phyloP scores from a whole-genome alignment of 257 asterid species.

The Pogostemon cablin region DNA sequence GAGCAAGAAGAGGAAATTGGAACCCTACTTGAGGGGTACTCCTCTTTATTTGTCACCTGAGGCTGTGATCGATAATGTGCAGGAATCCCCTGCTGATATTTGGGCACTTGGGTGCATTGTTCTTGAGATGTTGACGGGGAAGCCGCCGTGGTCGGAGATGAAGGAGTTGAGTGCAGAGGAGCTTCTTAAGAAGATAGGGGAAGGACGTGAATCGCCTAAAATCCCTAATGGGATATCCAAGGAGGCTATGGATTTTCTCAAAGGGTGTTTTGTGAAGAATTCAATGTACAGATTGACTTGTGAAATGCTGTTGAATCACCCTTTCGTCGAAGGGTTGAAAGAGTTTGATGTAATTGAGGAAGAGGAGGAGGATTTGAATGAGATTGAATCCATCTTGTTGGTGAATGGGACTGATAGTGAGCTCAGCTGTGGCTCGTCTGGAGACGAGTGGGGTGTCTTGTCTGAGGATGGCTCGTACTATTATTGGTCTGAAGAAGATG shows the following conservation, averaged over 20 bases:
- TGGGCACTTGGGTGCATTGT: conserved; percentile 94
- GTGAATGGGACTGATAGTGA: conserved; percentile 60
- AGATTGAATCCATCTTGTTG: conserved; percentile 47
- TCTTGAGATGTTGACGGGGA: conserved; percentile 82
- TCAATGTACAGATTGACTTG: conserved; percentile 72
- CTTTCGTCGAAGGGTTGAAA: conserved; percentile 55
- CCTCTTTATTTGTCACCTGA: conserved; percentile 82
- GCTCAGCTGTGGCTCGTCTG: conserved; percentile 30
- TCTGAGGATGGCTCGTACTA: conserved; percentile 47
- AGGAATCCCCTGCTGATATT: conserved; percentile 69
- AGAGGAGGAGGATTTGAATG: conserved; percentile 52
- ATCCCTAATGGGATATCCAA: conserved; percentile 56
- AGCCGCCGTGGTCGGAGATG: conserved; percentile 56
- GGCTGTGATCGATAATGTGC: conserved; percentile 64
- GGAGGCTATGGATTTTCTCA: conserved; percentile 71
- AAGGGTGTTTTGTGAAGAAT: conserved; percentile 85
- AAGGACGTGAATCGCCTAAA: conserved; percentile 57
- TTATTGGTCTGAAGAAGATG: conserved; percentile 61
- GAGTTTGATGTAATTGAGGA: conserved; percentile 44
- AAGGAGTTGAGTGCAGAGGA: conserved; percentile 46
- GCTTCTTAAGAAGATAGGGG: conserved; percentile 54
- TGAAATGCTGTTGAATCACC: conserved; percentile 71
- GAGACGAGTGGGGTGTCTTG: conserved; percentile 42
- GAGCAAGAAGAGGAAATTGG: conserved; percentile 76
- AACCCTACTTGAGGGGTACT: conserved; percentile 82